Conservation (phyloP, 2,329 filamentous ascomycete species). For the Ampelomyces quisqualis region DNA sequence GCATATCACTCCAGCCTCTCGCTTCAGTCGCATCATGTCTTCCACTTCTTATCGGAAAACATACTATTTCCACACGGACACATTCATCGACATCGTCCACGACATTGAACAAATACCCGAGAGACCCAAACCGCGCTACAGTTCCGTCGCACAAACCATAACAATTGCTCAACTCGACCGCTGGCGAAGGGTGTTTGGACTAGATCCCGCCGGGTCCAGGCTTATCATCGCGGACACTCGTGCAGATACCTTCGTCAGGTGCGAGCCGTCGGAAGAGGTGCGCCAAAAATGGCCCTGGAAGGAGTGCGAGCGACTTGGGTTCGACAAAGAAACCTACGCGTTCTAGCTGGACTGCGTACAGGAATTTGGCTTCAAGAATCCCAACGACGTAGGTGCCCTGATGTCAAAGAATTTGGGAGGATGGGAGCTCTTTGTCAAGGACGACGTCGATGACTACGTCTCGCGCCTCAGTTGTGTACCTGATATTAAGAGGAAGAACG, state of each 20-base stretch:
- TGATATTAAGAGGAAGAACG: not conserved
- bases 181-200: slow-evolving; percentile 6
- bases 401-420: not conserved
- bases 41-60: not conserved
- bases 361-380: not conserved
- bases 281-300: slow-evolving; percentile 4
- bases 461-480: not conserved
- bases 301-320: slow-evolving; percentile 2
- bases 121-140: not conserved
- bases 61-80: slow-evolving; percentile 7
- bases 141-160: not conserved
- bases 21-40: not conserved
- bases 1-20: not conserved
- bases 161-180: not conserved
- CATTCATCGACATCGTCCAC: slow-evolving; percentile 6
- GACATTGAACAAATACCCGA: slow-evolving; percentile 2
- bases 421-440: slow-evolving; percentile 2
- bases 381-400: not conserved
- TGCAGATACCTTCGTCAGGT: no score
- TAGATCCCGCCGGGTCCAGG: not conserved
- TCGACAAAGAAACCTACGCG: slow-evolving; percentile 4
- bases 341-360: slow-evolving; percentile 6
- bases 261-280: not conserved
- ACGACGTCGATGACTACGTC: not conserved
- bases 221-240: not conserved